Evolutionary conservation across 768 basidiomycete species (phyloP).

Genomic region (Mycena sanguinolenta): DNA sequence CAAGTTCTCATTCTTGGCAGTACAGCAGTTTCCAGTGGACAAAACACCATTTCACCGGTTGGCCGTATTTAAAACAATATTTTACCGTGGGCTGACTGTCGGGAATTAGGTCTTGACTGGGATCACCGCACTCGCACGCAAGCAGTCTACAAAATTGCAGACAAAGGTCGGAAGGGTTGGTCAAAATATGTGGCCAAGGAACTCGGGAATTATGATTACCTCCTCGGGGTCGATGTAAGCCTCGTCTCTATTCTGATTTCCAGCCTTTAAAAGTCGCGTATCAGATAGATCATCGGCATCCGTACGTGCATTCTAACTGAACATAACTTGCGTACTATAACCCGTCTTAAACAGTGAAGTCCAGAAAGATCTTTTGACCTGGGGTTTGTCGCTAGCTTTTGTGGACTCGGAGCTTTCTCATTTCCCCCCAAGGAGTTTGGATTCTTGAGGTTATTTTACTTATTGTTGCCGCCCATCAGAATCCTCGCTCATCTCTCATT

Average conservation of each 20-base stretch:
- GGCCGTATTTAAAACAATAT: slow-evolving; percentile 3
- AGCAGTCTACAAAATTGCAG: slow-evolving; percentile 80
- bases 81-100: background rate
- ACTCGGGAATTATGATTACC: slow-evolving; percentile 90
- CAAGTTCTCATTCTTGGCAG: slow-evolving; percentile 50
- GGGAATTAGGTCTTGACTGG: slow-evolving; percentile 80
- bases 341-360: slow-evolving; percentile 58
- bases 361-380: slow-evolving; percentile 76
- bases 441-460: slow-evolving; percentile 21
- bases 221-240: slow-evolving; percentile 80
- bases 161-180: slow-evolving; percentile 81
- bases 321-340: background rate
- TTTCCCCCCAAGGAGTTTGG: slow-evolving; percentile 6
- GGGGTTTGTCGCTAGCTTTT: slow-evolving; percentile 83
- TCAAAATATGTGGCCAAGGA: slow-evolving; percentile 81
- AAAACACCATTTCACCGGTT: slow-evolving; percentile 85
- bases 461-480: slow-evolving; percentile 9
- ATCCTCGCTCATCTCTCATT: slow-evolving; percentile 3
- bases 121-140: slow-evolving; percentile 75
- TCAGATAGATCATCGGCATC: slow-evolving; percentile 90
- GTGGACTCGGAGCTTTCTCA: slow-evolving; percentile 46
- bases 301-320: slow-evolving; percentile 39
- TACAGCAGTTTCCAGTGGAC: slow-evolving; percentile 82
- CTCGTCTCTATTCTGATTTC: background rate
- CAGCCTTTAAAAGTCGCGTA: slow-evolving; percentile 1